These are phyloP conservation scores for Plenodomus lindquistii DNA, from an alignment of 2,329 filamentous ascomycete species.

Conservation along the genomic window DNA sequence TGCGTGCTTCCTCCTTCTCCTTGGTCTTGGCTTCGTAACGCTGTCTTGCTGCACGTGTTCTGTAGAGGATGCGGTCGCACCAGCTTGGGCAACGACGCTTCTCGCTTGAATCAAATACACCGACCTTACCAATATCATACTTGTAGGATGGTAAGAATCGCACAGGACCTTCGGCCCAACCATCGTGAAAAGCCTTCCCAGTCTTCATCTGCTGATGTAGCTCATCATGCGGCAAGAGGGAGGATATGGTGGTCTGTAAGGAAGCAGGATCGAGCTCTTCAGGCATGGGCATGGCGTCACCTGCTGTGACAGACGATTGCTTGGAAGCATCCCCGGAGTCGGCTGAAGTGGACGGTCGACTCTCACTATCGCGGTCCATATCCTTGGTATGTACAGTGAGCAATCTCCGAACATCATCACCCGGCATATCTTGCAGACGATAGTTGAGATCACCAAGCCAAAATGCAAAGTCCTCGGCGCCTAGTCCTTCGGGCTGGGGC, in stretches of 20 bases:
- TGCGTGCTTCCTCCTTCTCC: slow-evolving; percentile 69
- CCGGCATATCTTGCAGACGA: slow-evolving; percentile 82
- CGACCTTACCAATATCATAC: slow-evolving; percentile 92
- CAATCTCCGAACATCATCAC: slow-evolving; percentile 84
- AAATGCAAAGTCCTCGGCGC: slow-evolving; percentile 90
- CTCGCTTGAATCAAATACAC: slow-evolving; percentile 91
- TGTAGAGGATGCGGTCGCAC: slow-evolving; percentile 92
- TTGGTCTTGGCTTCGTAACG: slow-evolving; percentile 65
- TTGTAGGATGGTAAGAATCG: slow-evolving; percentile 95
- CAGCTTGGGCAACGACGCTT: slow-evolving; percentile 92
- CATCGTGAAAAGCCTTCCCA: slow-evolving; percentile 83
- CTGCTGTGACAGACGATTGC: slow-evolving; percentile 13
- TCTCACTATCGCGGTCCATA: slow-evolving; percentile 48
- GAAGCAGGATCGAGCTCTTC: slow-evolving; percentile 75
- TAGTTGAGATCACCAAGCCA: slow-evolving; percentile 98
- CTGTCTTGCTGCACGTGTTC: slow-evolving; percentile 72
- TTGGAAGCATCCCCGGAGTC: slow-evolving; percentile 25
- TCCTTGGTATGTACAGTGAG: slow-evolving; percentile 83
- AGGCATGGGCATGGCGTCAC: slow-evolving; percentile 42
- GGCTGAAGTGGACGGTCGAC: slow-evolving; percentile 19
- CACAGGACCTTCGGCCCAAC: slow-evolving; percentile 88
- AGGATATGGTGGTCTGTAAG: slow-evolving; percentile 84
- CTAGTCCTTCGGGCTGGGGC: slow-evolving; percentile 67
- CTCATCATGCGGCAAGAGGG: slow-evolving; percentile 88
- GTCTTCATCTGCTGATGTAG: slow-evolving; percentile 72